Base-by-base conservation (phyloP, 345 rosid genomes). In the Cardamine resedifolia region DNA sequence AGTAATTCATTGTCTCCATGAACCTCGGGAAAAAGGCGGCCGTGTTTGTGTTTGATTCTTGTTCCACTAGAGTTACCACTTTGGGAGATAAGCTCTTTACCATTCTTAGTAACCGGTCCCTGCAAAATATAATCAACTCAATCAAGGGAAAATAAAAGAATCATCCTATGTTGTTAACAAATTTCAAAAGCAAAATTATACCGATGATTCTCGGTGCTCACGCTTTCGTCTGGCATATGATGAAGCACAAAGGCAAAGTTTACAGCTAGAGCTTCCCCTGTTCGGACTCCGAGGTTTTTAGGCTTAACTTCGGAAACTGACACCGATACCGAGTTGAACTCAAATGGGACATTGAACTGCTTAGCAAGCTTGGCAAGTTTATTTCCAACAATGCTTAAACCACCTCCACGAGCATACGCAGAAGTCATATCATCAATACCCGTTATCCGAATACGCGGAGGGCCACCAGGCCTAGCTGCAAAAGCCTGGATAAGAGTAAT, bases 21-120 rank as follows among this genome's bases (percentile, higher is more conserved):
- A 93, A 93, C 79, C 98, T 81, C 0, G 94, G 94, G 71, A 88
- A 84, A 84, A 93, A 93, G n/a, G 97, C 82, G 18, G 98, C 89
- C 3, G 96, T 93, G 72, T 93, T 93, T n/a, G 98, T 93, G 73
- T 93, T 93, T 10, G 98, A 90, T 74, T 93, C 98, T 83, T 90
- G 96, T 81, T 93, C 98, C 49, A 93, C 97, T 3, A 93, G 89
- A 66, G 98, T 90, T 72, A 93, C 98, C 8, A 93, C 97, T 63
- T 88, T 93, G 1, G 98, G 96, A 43, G 90, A 83, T 71, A 93
- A 67, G 78, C 86, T 78, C 82, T 86, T 90, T 55, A 93, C 96
- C 73, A 86, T 71, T 82, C 95, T 84, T 72, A 93, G 72, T 21
- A 93, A 80, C 58, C 90, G 81, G 74, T 93, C 97, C 64, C 98